Evolutionary conservation across 371 early-diverging fungal genomes (phyloP), one percentile per base, ranked within the genome.

Genomic region (Blakeslea trispora): DNA sequence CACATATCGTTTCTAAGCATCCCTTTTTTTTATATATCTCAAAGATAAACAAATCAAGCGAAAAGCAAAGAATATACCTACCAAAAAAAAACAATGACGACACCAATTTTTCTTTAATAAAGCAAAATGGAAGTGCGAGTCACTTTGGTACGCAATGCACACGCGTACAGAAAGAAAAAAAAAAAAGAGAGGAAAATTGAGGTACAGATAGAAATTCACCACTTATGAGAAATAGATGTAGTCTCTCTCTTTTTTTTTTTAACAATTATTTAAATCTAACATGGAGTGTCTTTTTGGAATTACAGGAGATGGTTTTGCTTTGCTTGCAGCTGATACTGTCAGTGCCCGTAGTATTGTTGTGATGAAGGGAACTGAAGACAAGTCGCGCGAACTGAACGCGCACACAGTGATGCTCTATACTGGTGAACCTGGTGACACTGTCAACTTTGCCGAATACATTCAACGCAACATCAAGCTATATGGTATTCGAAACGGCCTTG

Each of bases 361-460:
- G 46, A 87, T 96, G 87, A 97, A 97, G 76, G 78, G 82, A 57
- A 88, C 86, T 40, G 92, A 93, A 68, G 93, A 95, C 82, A 96
- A 95, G 76, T 85, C 90, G 35, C 86, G 92, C 54, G 75, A 79
- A 24, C 82, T 98, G 53, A 92, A 88, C 76, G 68, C 86, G 53
- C 86, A 93, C 66, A 88, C 90, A 14, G 63, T 93, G 14, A 79
- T 98, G 86, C 70, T 92, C 37, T 95, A 86, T 60, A 75, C 88
- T 35, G 98, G 98, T 57, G 97, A 94, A 71, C 81, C 94, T n/a
- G 97, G 97, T 49, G 98, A 98, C 66, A 89, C 93, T 5, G 89
- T 90, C 44, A 89, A 93, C 67, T 98, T 97, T 81, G 87, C 94
- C 45, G 98, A 98, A 79, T 98, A 91, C 72, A 90, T 98, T 59